phyloP scores from a whole-genome alignment of 2,329 filamentous ascomycete species.

The Teratosphaeria nubilosa region DNA sequence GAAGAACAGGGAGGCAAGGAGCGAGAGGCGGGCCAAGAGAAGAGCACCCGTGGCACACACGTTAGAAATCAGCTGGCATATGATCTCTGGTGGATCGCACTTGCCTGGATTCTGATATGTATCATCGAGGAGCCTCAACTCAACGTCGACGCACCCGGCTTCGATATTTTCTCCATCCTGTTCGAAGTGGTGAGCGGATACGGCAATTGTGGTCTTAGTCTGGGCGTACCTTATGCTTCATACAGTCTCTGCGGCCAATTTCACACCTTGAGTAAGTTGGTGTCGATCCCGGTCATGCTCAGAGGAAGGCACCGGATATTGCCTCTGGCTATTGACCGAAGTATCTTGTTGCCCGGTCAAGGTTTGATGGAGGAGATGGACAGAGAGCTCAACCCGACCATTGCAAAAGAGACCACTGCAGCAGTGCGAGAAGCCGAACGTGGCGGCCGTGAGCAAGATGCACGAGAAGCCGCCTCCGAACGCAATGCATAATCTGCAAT shows the following conservation, averaged over 20 bases:
- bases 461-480: not conserved
- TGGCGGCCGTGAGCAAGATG: not conserved
- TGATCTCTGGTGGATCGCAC: conserved; percentile 32
- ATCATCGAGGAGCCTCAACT: conserved; percentile 24
- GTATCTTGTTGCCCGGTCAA: conserved; percentile 47
- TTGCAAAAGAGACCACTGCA: not conserved
- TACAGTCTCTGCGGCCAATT: conserved; percentile 59
- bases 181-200: conserved; percentile 30
- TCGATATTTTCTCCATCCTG: conserved; percentile 29
- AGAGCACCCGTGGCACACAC: conserved; percentile 19
- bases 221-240: conserved; percentile 20
- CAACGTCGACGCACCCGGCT: conserved; percentile 10
- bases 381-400: not conserved
- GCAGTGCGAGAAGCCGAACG: not conserved
- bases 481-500: not conserved
- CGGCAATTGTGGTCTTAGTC: conserved; percentile 15
- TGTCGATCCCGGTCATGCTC: conserved; percentile 53
- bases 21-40: not conserved
- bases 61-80: conserved; percentile 27
- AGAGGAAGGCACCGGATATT: conserved; percentile 52
- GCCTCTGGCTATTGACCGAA: conserved; percentile 54
- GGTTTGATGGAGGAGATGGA: conserved; percentile 1
- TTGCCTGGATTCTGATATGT: conserved; percentile 31
- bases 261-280: conserved; percentile 52
- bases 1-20: not conserved